phyloP scores from a whole-genome alignment of 208 protist species.

The Leishmania mexicana region DNA sequence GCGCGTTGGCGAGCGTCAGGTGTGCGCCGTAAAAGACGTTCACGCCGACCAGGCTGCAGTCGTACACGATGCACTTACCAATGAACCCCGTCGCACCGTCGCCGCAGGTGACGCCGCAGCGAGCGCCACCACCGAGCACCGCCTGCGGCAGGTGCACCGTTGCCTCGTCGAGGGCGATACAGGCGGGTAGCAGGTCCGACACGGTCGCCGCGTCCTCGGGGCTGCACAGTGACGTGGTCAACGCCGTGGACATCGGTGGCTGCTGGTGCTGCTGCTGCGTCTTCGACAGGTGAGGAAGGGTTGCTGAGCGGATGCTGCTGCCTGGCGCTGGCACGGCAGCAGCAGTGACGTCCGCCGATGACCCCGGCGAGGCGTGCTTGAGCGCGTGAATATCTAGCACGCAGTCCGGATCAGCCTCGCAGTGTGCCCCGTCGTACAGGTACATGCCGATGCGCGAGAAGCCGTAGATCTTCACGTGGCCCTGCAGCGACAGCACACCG shows the following conservation, averaged over 20 bases:
- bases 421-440: slow-evolving; percentile 51
- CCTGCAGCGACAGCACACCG: slow-evolving; percentile 58
- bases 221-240: not conserved
- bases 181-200: slow-evolving; percentile 47
- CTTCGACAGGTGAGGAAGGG: not conserved
- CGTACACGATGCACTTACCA: slow-evolving; percentile 39
- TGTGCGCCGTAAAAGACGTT: slow-evolving; percentile 52
- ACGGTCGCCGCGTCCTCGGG: slow-evolving; percentile 12
- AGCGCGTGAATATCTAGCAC: slow-evolving; percentile 54
- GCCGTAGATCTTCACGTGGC: slow-evolving; percentile 66
- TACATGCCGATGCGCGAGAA: slow-evolving; percentile 67
- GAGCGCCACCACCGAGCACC: slow-evolving; percentile 53
- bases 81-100: slow-evolving; percentile 46
- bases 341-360: not conserved
- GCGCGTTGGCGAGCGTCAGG: slow-evolving; percentile 46
- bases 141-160: slow-evolving; percentile 56
- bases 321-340: slow-evolving; percentile 3
- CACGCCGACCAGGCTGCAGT: slow-evolving; percentile 53
- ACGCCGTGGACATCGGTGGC: not conserved
- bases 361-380: not conserved
- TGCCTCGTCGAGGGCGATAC: slow-evolving; percentile 56
- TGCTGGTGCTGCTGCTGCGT: not conserved
- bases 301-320: not conserved
- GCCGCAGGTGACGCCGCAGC: slow-evolving; percentile 57
- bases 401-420: slow-evolving; percentile 39